These are phyloP conservation scores for Stylonectria norvegica DNA, from an alignment of 2,329 filamentous ascomycete species.

Conservation along the genomic window DNA sequence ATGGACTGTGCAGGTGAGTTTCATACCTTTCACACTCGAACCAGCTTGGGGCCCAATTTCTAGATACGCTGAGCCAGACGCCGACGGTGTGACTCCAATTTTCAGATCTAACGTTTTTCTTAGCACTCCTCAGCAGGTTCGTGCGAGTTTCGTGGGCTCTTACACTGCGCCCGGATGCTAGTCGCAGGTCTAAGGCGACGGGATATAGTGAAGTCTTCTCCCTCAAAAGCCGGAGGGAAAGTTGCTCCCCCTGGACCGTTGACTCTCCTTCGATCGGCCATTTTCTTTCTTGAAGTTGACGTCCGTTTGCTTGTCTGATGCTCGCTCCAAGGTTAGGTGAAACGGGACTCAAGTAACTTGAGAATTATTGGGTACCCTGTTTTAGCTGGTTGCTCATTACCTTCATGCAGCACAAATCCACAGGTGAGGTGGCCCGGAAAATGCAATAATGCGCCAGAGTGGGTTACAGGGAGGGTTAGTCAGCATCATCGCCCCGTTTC, in stretches of 20 bases:
- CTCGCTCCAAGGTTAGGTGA: no score
- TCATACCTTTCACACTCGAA: constrained; percentile 64
- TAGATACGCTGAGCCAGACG: constrained; percentile 87
- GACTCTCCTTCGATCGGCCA: constrained; percentile 83
- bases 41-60: constrained; percentile 56
- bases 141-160: constrained; percentile 32
- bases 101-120: constrained; percentile 64
- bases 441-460: no score
- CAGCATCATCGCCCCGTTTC: no score
- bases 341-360: no score
- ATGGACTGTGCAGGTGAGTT: constrained; percentile 90
- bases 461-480: no score
- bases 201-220: constrained; percentile 40
- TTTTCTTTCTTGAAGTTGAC: constrained; percentile 38
- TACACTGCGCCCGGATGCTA: constrained; percentile 83
- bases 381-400: no score
- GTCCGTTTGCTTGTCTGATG: no score
- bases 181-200: constrained; percentile 59
- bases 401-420: no score
- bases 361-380: no score
- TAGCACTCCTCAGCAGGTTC: constrained; percentile 8
- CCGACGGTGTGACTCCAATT: constrained; percentile 88
- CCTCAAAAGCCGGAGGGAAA: constrained; percentile 66
- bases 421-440: no score
- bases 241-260: constrained; percentile 84